Conservation (phyloP, 169 alveolate species). For the Cryptosporidium felis region DNA sequence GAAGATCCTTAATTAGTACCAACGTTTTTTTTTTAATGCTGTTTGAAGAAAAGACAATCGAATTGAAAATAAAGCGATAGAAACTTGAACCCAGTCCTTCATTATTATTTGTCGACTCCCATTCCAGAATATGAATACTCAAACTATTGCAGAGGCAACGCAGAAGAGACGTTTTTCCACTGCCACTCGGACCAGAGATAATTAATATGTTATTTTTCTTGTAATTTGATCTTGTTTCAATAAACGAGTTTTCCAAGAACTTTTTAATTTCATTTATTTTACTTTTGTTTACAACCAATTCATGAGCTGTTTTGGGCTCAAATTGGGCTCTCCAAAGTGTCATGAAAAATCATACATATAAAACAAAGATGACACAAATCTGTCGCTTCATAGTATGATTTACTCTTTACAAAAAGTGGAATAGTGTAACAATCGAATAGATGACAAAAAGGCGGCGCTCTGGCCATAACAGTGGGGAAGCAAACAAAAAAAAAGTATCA, state of each 20-base stretch:
- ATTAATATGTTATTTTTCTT: not conserved
- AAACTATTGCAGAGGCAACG: constrained; percentile 19
- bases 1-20: constrained; percentile 50
- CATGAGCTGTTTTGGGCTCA: constrained; percentile 52
- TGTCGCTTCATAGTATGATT: no score
- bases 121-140: constrained; percentile 27
- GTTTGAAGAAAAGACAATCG: not conserved
- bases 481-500: no score
- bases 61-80: constrained; percentile 47
- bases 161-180: constrained; percentile 40
- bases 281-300: constrained; percentile 13
- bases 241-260: not conserved
- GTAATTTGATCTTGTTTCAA: not conserved
- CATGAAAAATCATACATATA: not conserved
- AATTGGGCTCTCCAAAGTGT: constrained; percentile 32
- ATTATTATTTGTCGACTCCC: constrained; percentile 33
- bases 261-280: constrained; percentile 12
- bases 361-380: not conserved
- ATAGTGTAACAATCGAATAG: no score
- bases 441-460: no score
- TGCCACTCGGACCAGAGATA: constrained; percentile 35
- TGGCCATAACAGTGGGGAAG: no score
- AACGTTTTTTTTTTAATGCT: not conserved
- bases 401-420: no score
- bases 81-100: constrained; percentile 66